Evolutionary conservation across 495 filamentous ascomycete genomes (phyloP), one percentile per base, ranked within the genome.

Genomic region (Trichoderma reesei): DNA sequence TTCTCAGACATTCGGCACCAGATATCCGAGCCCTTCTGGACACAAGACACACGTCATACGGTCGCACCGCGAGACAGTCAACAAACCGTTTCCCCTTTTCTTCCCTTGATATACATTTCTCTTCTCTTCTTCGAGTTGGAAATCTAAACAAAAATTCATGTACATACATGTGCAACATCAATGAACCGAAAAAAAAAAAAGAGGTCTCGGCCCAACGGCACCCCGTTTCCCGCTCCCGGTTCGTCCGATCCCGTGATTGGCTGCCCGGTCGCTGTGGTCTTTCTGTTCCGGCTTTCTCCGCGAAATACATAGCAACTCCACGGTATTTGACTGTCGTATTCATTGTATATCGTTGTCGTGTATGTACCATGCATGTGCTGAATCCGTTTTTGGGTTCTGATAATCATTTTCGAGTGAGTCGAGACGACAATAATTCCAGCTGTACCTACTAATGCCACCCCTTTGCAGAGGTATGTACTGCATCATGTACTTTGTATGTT

Each of bases 131-230:
- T 26, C 0, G 26, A 26, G 26, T 1, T 26, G 26, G 26, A 26
- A 26, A 26, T 26, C 26, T 26, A 16, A 31, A 54, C 13, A 33
- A 33, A 51, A 51, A n/a, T n/a, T n/a, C n/a, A n/a, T n/a, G n/a
- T 18, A 20, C 4, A 3, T n/a, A 6, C 42, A 46, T 46, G 26
- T 26, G 26, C 42, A 46, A 46, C n/a, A 46, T 42, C 41, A 46
- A 46, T 3, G 2, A 7, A 20, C 44, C 7, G 44, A 16, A 9
- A 20, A 48, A 48, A 20, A 14, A 18, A 48, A 16, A 16, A 18
- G 20, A 9, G 26, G 51, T 56, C 51, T 56, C 51, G 51, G 51
- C 51, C 51, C 51, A 56, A n/a, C 51, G 51, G 51, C 51, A 56
- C 51, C 18, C 26, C 26, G 26, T 26, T 26, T 26, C 26, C 26